phyloP scores from a whole-genome alignment of 371 early-diverging fungal genomes.

The Mortierella sp. region DNA sequence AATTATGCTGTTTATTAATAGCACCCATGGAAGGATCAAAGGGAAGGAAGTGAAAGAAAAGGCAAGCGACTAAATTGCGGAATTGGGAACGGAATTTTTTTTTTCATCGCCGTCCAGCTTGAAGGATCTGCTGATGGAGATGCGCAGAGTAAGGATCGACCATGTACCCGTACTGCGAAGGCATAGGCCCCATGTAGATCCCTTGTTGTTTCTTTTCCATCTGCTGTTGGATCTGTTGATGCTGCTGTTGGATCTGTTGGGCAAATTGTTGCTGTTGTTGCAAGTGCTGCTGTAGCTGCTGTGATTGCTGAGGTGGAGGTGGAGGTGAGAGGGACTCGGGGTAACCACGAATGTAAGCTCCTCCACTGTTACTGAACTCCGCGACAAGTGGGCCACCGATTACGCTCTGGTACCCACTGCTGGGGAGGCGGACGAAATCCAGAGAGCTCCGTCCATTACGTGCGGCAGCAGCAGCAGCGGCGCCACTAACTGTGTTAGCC shows the following conservation, averaged over 20 bases:
- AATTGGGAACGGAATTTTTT: background rate
- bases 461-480: background rate
- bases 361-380: background rate
- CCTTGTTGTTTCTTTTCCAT: conserved; percentile 20
- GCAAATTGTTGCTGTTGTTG: conserved; percentile 1
- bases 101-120: conserved; percentile 19
- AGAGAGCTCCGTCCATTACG: conserved; percentile 17
- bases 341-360: conserved; percentile 21
- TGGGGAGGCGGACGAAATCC: conserved; percentile 24
- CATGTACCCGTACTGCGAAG: conserved; percentile 16
- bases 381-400: background rate
- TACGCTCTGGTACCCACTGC: conserved; percentile 24
- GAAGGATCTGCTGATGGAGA: conserved; percentile 32
- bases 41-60: background rate
- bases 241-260: conserved; percentile 23
- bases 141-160: conserved; percentile 15
- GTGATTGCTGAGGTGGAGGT: conserved; percentile 5
- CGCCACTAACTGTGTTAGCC: background rate
- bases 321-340: conserved; percentile 15
- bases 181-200: conserved; percentile 15
- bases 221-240: conserved; percentile 23
- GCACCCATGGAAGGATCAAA: background rate
- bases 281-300: conserved; percentile 7
- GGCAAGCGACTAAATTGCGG: too few species aligned
- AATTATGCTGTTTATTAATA: background rate